Evolutionary conservation across 768 basidiomycete species (phyloP).

Genomic region (Boletus rex-veris): DNA sequence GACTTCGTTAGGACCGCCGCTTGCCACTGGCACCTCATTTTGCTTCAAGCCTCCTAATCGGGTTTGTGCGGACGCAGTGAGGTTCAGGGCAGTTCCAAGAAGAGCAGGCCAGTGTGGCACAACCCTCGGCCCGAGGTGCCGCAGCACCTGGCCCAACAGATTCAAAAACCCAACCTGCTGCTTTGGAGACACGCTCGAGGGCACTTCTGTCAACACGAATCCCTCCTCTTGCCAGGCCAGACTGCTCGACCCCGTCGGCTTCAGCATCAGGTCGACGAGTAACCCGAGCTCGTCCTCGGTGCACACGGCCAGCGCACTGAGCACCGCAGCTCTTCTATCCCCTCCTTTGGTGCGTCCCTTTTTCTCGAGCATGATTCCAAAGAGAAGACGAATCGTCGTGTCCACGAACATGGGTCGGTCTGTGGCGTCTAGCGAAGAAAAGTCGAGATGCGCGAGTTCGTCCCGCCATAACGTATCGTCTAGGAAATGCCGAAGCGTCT

Average conservation of each 20-base stretch:
- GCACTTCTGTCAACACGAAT: conserved; percentile 32
- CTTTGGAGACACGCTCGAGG: conserved; percentile 43
- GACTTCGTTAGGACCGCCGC: conserved; percentile 19
- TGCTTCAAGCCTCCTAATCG: conserved; percentile 38
- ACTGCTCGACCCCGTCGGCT: conserved; percentile 50
- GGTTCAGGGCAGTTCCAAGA: conserved; percentile 61
- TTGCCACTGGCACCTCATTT: conserved; percentile 20
- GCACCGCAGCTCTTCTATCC: conserved; percentile 67
- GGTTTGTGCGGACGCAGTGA: conserved; percentile 63
- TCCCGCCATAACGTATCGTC: conserved; percentile 92
- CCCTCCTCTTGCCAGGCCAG: conserved; percentile 18
- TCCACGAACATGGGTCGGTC: conserved; percentile 68
- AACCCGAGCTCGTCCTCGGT: conserved; percentile 68
- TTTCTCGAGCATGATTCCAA: conserved; percentile 83
- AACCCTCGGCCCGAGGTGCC: conserved; percentile 73
- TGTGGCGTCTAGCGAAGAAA: conserved; percentile 51
- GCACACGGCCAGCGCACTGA: conserved; percentile 68
- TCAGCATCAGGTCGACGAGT: conserved; percentile 85
- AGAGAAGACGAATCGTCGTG: conserved; percentile 71
- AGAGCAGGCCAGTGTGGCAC: conserved; percentile 70
- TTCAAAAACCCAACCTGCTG: conserved; percentile 84
- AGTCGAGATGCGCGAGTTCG: conserved; percentile 68
- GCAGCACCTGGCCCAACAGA: conserved; percentile 80
- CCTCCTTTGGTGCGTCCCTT: conserved; percentile 65
- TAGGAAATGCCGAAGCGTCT: conserved; percentile 65